Evolutionary conservation across 2,329 filamentous ascomycete species (phyloP).

Genomic region (Bipolaris bicolor): DNA sequence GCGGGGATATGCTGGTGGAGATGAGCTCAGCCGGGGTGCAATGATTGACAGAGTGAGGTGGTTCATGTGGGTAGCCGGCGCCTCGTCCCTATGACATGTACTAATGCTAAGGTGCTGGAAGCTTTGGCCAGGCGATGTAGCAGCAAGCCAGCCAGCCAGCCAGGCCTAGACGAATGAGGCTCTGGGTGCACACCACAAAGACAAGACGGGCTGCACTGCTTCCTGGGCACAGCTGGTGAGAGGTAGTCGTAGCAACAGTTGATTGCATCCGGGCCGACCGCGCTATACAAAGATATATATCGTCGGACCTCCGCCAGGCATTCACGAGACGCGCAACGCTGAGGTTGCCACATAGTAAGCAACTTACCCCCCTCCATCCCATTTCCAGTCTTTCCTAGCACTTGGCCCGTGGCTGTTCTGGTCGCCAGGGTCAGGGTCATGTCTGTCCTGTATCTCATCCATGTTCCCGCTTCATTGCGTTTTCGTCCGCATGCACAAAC

Average conservation of each 20-base stretch:
- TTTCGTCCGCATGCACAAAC: slow-evolving; percentile 21
- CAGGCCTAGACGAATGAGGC: slow-evolving; percentile 17
- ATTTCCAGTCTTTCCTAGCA: slow-evolving; percentile 7
- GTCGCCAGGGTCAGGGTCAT: neutral
- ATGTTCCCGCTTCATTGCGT: slow-evolving; percentile 25
- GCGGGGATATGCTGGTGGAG: slow-evolving; percentile 10
- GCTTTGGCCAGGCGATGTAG: slow-evolving; percentile 30
- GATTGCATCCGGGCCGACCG: slow-evolving; percentile 15
- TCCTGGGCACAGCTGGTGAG: slow-evolving; percentile 9
- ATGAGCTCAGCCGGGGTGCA: slow-evolving; percentile 14
- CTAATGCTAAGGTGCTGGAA: slow-evolving; percentile 12
- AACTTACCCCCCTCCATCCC: neutral
- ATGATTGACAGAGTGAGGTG: slow-evolving; percentile 13
- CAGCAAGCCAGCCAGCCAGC: slow-evolving; percentile 11
- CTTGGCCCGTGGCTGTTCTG: slow-evolving; percentile 10
- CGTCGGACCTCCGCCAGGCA: slow-evolving; percentile 33
- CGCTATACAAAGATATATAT: slow-evolving; percentile 23
- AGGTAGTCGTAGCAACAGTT: slow-evolving; percentile 6
- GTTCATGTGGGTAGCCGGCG: slow-evolving; percentile 41
- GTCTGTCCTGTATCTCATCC: slow-evolving; percentile 1
- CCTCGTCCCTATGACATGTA: slow-evolving; percentile 29
- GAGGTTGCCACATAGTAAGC: slow-evolving; percentile 27
- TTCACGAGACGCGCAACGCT: slow-evolving; percentile 41
- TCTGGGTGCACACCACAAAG: neutral
- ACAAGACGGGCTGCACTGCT: neutral